A percentile compares a stretch with the other conserved stretches of the same genome.
These are phyloP conservation scores for Plasmodium coatneyi DNA, from an alignment of 169 alveolate genomes.

Conservation along the genomic window DNA sequence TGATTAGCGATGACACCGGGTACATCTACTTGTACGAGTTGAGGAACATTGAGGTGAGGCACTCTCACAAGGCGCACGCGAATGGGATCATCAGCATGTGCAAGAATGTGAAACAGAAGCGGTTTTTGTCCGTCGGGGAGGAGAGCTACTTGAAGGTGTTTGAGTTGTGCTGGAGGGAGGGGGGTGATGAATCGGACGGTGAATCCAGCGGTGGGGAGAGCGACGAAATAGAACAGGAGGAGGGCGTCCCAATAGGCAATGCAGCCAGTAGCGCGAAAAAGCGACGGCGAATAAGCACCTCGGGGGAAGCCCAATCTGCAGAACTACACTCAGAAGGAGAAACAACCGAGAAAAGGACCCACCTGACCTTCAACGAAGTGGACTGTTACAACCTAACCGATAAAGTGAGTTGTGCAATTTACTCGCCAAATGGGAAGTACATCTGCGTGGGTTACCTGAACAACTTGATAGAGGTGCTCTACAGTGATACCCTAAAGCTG, in stretches of 20 bases:
- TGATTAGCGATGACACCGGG: slow-evolving; percentile 77
- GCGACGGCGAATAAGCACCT: background rate
- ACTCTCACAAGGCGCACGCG: slow-evolving; percentile 77
- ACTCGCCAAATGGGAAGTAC: slow-evolving; percentile 82
- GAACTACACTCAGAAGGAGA: background rate
- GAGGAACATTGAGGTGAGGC: slow-evolving; percentile 73
- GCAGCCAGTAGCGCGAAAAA: background rate
- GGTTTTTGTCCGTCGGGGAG: slow-evolving; percentile 82
- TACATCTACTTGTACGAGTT: slow-evolving; percentile 76
- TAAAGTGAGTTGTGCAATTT: slow-evolving; percentile 77
- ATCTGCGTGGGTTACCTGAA: slow-evolving; percentile 87
- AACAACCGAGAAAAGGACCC: background rate
- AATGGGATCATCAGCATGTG: slow-evolving; percentile 74
- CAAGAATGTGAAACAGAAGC: slow-evolving; percentile 33
- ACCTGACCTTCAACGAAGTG: slow-evolving; percentile 43
- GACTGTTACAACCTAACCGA: slow-evolving; percentile 54
- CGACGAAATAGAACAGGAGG: no score
- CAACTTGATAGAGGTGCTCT: slow-evolving; percentile 83
- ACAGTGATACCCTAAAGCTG: slow-evolving; percentile 86
- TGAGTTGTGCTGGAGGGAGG: slow-evolving; percentile 34
- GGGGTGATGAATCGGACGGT: background rate
- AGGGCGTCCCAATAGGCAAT: background rate
- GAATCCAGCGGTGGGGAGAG: background rate
- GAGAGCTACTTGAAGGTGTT: slow-evolving; percentile 81
- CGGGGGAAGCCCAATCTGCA: background rate